Conservation (phyloP, 352 stramenopile genomes). For the Phytophthora aleatoria region DNA sequence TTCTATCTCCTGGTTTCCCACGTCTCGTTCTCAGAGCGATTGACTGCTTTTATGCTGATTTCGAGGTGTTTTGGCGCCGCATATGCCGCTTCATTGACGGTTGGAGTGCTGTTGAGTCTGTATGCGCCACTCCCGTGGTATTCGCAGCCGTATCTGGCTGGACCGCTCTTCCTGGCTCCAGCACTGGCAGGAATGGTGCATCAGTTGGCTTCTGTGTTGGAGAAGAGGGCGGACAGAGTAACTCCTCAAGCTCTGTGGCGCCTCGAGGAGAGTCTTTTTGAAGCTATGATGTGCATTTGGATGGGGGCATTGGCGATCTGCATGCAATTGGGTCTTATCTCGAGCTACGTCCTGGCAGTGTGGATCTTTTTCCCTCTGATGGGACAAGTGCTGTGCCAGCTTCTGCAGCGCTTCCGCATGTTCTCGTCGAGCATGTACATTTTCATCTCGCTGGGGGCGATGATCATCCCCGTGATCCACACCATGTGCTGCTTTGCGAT, state of each 20-base stretch:
- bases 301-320: constrained; percentile 40
- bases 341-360: constrained; percentile 62
- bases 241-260: constrained; percentile 48
- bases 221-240: constrained; percentile 27
- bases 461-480: constrained; percentile 66
- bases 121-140: constrained; percentile 78
- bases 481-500: constrained; percentile 59
- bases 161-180: constrained; percentile 45
- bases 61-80: constrained; percentile 40
- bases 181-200: constrained; percentile 64
- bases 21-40: constrained; percentile 44
- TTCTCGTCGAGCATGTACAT: constrained; percentile 55
- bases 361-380: constrained; percentile 70
- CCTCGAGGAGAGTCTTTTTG: constrained; percentile 67
- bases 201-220: constrained; percentile 41
- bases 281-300: constrained; percentile 58
- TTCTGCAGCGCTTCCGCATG: constrained; percentile 42
- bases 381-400: constrained; percentile 49
- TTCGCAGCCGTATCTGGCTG: constrained; percentile 56
- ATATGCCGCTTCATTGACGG: constrained; percentile 40
- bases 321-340: constrained; percentile 52
- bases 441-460: constrained; percentile 47
- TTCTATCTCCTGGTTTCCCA: constrained; percentile 57
- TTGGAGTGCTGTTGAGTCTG: constrained; percentile 57
- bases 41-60: constrained; percentile 47